Evolutionary conservation across 2,329 filamentous ascomycete species (phyloP).

Genomic region (Trichoderma hamatum): DNA sequence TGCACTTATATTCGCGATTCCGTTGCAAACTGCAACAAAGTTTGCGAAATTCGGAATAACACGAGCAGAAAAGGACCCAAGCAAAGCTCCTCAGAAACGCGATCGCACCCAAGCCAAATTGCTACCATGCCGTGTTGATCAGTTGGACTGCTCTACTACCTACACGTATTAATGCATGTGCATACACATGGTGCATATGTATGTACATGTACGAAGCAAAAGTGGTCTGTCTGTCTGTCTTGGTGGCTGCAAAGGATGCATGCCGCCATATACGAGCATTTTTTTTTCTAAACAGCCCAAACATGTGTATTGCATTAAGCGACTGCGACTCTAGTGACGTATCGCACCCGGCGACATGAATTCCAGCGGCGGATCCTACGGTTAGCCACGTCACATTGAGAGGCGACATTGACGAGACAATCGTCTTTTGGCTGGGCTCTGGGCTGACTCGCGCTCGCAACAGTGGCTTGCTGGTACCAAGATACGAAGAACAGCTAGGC

Average conservation of each 20-base stretch:
- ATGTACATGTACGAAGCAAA: slow-evolving; percentile 6
- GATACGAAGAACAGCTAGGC: not conserved
- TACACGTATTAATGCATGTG: slow-evolving; percentile 12
- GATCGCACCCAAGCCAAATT: not conserved
- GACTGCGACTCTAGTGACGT: slow-evolving; percentile 21
- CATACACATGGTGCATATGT: slow-evolving; percentile 6
- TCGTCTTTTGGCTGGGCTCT: not conserved
- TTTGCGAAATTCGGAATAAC: too few relatives aligned
- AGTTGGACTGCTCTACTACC: slow-evolving; percentile 6
- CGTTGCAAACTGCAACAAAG: not conserved
- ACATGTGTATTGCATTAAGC: slow-evolving; percentile 8
- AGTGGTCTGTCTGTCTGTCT: not conserved
- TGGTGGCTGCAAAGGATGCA: not conserved
- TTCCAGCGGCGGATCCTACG: not conserved
- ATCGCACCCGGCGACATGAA: not conserved
- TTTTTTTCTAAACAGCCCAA: not conserved
- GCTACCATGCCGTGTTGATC: slow-evolving; percentile 9
- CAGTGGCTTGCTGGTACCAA: not conserved
- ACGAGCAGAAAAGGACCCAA: not conserved
- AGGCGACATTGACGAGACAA: not conserved
- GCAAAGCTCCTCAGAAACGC: not conserved
- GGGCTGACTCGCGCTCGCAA: not conserved
- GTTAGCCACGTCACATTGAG: slow-evolving; percentile 7
- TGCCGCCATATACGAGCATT: not conserved
- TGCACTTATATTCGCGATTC: not conserved